phyloP scores from a whole-genome alignment of 2,329 filamentous ascomycete genomes.

The Alternaria arborescens region DNA sequence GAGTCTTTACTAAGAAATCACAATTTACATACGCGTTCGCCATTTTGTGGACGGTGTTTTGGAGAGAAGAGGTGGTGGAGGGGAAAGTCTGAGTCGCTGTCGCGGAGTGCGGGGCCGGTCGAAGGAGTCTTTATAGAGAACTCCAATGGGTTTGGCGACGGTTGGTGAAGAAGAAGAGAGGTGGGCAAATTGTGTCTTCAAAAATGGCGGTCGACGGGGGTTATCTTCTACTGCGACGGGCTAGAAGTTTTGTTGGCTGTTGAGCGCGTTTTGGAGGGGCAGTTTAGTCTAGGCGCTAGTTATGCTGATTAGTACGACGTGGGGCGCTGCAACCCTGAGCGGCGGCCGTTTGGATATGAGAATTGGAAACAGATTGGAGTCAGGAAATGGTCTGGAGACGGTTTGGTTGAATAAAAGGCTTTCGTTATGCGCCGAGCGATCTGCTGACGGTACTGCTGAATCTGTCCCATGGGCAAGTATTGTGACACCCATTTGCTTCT shows the following conservation, averaged over 20 bases:
- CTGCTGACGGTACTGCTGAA: slow-evolving; percentile 22
- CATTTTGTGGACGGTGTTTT: slow-evolving; percentile 54
- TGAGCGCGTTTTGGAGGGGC: slow-evolving; percentile 36
- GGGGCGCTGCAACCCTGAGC: slow-evolving; percentile 33
- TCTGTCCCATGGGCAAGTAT: slow-evolving; percentile 12
- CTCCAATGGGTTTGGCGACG: slow-evolving; percentile 22
- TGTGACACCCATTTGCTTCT: slow-evolving; percentile 32
- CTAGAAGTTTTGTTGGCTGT: slow-evolving; percentile 35
- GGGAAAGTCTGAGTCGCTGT: slow-evolving; percentile 13
- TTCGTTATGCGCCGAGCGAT: slow-evolving; percentile 15
- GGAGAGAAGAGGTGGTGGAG: slow-evolving; percentile 19
- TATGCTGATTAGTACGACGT: slow-evolving; percentile 31
- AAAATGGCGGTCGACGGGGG: slow-evolving; percentile 28
- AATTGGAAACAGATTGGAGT: slow-evolving; percentile 25
- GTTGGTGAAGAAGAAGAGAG: slow-evolving; percentile 10
- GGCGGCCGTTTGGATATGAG: slow-evolving; percentile 25
- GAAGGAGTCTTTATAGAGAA: slow-evolving; percentile 18
- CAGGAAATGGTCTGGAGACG: slow-evolving; percentile 11
- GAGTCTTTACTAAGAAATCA: neutral
- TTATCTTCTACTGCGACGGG: slow-evolving; percentile 31
- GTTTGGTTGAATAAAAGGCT: slow-evolving; percentile 13
- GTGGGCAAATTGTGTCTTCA: slow-evolving; percentile 5
- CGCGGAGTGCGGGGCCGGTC: slow-evolving; percentile 29
- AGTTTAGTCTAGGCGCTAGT: slow-evolving; percentile 28
- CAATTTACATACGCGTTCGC: slow-evolving; percentile 69